Base-by-base conservation (phyloP, 257 asterid genomes). In the Solanum arcanum region DNA sequence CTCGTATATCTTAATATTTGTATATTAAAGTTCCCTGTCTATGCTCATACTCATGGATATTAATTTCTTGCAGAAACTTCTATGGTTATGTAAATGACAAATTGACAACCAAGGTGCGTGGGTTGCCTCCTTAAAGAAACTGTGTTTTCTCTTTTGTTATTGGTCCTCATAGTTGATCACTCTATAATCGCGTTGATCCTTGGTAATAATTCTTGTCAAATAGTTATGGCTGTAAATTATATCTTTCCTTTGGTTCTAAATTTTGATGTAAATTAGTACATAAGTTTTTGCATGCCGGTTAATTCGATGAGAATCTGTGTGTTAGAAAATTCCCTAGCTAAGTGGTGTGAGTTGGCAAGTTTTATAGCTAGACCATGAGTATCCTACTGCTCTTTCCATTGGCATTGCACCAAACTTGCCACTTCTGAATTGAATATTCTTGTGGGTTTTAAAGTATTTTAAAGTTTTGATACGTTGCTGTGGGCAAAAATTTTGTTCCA, bases 401-500 rank as follows among this genome's bases (percentile, higher is more conserved):
- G 94, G 97, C 91, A 93, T 90, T 88, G 91, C 96, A 94, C 97
- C 93, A 90, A 89, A 87, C 72, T 80, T 47, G 0, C 42, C 85
- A 81, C 85, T 49, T 29, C 52, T 62, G 83, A 83, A 81, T 44
- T 86, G 72, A 86, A 82, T 84, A 52, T 6, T 82, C 90, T 56
- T 85, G 86, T 86, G 88, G 89, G 87, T 89, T 92, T 72, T 90
- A 88, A 47, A 84, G 87, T 86, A 82, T 72, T 87, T 2, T 86
- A 46, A 86, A 87, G 77, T 86, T 88, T 88, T 83, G 86, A 21
- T 46, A 70, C 70, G 29, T 81, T 18, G 27, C 85, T 81, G 44
- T 47, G 85, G 69, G 85, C 70, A 29, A 1, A 31, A 29, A 1
- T 5, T 81, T 81, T 49, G 69, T 81, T 76, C 83, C 13, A 13